Evolutionary conservation across 441 rosid species (phyloP).

Genomic region (Corymbia calophylla): DNA sequence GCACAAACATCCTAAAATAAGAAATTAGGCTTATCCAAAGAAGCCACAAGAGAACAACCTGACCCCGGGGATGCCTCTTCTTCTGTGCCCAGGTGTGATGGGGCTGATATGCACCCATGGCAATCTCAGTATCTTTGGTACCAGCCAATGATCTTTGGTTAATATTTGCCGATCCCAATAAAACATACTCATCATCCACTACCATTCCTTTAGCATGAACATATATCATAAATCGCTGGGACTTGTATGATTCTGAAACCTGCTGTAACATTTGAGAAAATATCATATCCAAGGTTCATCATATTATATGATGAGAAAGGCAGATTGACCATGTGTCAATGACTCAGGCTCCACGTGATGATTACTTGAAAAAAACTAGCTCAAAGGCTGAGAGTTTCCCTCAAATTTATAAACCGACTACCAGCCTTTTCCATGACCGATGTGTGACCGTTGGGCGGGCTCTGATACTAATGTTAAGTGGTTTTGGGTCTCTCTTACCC

Average conservation of each 20-base stretch:
- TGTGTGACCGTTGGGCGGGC: too few species aligned
- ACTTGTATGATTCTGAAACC: conserved; percentile 51
- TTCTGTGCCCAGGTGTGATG: conserved; percentile 57
- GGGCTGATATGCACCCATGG: conserved; percentile 94
- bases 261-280: conserved; percentile 13
- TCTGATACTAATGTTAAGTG: too few species aligned
- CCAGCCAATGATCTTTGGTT: conserved; percentile 99
- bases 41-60: conserved; percentile 30
- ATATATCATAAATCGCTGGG: conserved; percentile 73
- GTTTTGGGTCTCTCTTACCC: too few species aligned
- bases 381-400: too few species aligned
- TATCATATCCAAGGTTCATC: not conserved
- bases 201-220: conserved; percentile 97
- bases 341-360: not conserved
- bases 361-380: not conserved
- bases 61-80: conserved; percentile 59
- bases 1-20: not conserved
- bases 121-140: conserved; percentile 85
- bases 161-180: conserved; percentile 92
- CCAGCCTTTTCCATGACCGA: too few species aligned
- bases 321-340: not conserved
- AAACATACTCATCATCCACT: conserved; percentile 85
- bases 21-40: not conserved
- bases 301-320: not conserved
- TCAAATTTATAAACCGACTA: too few species aligned